Evolutionary conservation across 2,329 filamentous ascomycete genomes (phyloP).

Genomic region (Paraphoma sp.): DNA sequence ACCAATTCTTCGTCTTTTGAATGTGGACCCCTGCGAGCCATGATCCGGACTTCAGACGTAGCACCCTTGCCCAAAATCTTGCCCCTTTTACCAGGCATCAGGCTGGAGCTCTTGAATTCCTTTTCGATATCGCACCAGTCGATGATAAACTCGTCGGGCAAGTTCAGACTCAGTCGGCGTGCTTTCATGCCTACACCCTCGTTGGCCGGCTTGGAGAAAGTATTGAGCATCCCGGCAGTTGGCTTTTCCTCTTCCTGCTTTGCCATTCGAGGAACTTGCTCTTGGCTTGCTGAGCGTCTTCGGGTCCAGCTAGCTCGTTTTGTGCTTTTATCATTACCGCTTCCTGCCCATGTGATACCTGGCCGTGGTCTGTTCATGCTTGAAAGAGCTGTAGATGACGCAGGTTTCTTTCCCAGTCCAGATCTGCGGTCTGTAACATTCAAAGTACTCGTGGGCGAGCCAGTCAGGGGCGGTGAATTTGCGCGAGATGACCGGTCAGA

Average conservation of each 20-base stretch:
- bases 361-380: constrained; percentile 34
- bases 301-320: constrained; percentile 34
- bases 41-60: constrained; percentile 81
- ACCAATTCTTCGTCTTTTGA: constrained; percentile 69
- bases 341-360: constrained; percentile 40
- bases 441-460: constrained; percentile 45
- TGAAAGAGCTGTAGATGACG: constrained; percentile 39
- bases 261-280: constrained; percentile 35
- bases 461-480: constrained; percentile 44
- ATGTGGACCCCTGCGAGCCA: constrained; percentile 71
- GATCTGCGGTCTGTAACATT: constrained; percentile 13
- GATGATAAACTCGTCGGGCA: constrained; percentile 77
- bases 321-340: constrained; percentile 17
- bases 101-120: constrained; percentile 71
- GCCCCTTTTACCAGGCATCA: constrained; percentile 73
- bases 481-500: constrained; percentile 47
- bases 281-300: constrained; percentile 46
- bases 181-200: constrained; percentile 79
- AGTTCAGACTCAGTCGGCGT: constrained; percentile 74
- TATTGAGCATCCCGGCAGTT: constrained; percentile 42
- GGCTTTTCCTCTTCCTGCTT: constrained; percentile 33
- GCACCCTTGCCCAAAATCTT: constrained; percentile 82
- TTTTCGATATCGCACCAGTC: constrained; percentile 71
- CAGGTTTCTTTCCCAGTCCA: constrained; percentile 23
- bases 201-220: constrained; percentile 59